phyloP scores from a whole-genome alignment of 352 stramenopile genomes.

The Phytophthora capsici region DNA sequence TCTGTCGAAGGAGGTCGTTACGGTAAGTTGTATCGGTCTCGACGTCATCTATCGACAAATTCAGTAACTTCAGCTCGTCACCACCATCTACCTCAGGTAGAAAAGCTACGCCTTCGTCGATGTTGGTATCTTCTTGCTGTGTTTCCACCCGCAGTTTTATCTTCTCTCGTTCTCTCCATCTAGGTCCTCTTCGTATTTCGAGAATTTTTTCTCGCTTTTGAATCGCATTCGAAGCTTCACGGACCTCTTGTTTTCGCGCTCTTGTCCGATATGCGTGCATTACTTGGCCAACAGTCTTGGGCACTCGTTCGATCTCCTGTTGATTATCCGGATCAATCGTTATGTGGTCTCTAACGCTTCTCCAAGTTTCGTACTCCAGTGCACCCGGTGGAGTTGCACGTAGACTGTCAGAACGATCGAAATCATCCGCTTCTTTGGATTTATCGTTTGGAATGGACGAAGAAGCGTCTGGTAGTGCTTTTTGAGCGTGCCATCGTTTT shows the following conservation, averaged over 20 bases:
- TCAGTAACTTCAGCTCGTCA: not conserved
- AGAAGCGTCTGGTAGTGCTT: not conserved
- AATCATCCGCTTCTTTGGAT: not conserved
- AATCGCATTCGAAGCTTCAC: constrained; percentile 22
- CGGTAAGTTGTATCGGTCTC: constrained; percentile 25
- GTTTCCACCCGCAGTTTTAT: not conserved
- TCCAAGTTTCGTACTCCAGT: constrained; percentile 25
- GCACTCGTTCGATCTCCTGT: constrained; percentile 14
- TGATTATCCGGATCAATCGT: not conserved
- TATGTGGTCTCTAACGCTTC: constrained; percentile 1
- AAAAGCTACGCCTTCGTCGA: not conserved
- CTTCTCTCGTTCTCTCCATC: constrained; percentile 9
- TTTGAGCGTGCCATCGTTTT: constrained; percentile 36
- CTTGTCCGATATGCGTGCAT: constrained; percentile 48
- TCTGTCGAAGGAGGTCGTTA: constrained; percentile 38
- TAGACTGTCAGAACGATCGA: constrained; percentile 11
- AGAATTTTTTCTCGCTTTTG: constrained; percentile 16
- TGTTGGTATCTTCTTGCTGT: not conserved
- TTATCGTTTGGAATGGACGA: not conserved
- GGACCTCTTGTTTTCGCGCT: constrained; percentile 41
- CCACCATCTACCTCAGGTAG: not conserved
- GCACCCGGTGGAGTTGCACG: constrained; percentile 19
- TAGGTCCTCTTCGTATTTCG: constrained; percentile 13
- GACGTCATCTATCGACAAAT: constrained; percentile 25
- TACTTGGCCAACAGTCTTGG: constrained; percentile 52